A percentile compares a stretch with the other conserved stretches of the same genome.
phyloP scores from a whole-genome alignment of 306 rosid genomes.

The Luffa aegyptiaca region DNA sequence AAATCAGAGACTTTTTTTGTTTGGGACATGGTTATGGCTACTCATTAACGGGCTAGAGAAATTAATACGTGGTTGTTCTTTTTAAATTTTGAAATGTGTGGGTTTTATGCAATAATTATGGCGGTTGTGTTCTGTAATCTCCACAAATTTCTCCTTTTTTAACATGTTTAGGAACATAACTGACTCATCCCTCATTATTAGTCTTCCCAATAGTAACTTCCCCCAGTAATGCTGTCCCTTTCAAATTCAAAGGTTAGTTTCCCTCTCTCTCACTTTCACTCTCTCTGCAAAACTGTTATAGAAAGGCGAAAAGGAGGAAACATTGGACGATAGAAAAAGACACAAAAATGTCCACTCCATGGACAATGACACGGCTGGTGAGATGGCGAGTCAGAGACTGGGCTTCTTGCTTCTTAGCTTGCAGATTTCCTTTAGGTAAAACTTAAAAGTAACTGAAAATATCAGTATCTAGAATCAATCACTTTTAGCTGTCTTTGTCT shows the following conservation, averaged over 20 bases:
- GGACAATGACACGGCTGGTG: slow-evolving; percentile 29
- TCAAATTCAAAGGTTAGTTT: slow-evolving; percentile 24
- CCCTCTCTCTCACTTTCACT: background rate
- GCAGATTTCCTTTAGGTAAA: slow-evolving; percentile 27
- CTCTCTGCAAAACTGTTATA: background rate
- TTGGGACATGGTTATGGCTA: no score
- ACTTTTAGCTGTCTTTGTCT: background rate
- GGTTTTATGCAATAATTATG: slow-evolving; percentile 24
- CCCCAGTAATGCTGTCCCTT: slow-evolving; percentile 10
- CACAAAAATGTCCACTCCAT: slow-evolving; percentile 29
- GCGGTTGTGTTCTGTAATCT: background rate
- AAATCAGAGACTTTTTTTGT: no score
- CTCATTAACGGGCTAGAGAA: no score
- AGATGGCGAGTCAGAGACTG: slow-evolving; percentile 32
- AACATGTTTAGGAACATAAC: slow-evolving; percentile 25
- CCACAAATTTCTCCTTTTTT: slow-evolving; percentile 24
- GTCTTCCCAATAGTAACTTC: slow-evolving; percentile 21
- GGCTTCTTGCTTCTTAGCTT: slow-evolving; percentile 37
- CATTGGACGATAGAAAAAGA: background rate
- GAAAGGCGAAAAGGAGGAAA: background rate
- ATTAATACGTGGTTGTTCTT: background rate
- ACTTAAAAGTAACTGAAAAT: slow-evolving; percentile 11
- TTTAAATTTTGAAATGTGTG: background rate
- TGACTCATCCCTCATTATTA: slow-evolving; percentile 21
- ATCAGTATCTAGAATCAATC: background rate